phyloP scores from a whole-genome alignment of 1,284 basidiomycete species.

The Ceraceosorus guamensis region DNA sequence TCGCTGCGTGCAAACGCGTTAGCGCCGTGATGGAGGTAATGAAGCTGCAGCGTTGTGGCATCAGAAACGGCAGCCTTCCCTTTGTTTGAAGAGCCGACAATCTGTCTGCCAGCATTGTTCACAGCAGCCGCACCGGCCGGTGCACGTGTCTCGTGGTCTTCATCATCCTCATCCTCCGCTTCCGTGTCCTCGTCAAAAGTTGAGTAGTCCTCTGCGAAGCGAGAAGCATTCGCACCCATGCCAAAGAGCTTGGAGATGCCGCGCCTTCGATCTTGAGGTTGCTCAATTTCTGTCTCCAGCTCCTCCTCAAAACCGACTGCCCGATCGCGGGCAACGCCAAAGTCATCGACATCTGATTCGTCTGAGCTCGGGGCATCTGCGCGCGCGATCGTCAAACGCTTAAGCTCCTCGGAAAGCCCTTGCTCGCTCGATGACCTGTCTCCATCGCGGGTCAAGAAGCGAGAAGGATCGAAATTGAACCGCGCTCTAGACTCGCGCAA shows the following conservation, averaged over 20 bases:
- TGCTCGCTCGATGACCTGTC: not conserved
- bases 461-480: not conserved
- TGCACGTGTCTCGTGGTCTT: not conserved
- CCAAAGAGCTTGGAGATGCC: not conserved
- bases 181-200: too few relatives aligned
- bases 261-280: not conserved
- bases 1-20: conserved; percentile 1
- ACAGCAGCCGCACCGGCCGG: not conserved
- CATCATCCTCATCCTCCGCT: not conserved
- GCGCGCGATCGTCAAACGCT: not conserved
- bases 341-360: not conserved
- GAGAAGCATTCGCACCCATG: not conserved
- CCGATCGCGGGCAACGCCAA: not conserved
- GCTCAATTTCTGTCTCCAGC: not conserved
- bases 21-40: not conserved
- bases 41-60: not conserved
- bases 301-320: conserved; percentile 4
- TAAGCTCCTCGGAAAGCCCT: not conserved
- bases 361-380: not conserved
- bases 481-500: too few relatives aligned
- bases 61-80: not conserved
- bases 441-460: not conserved
- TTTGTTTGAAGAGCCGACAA: too few relatives aligned
- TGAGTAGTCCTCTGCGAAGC: not conserved
- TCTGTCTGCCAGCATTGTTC: not conserved